phyloP scores from a whole-genome alignment of 176 grass and related monocot species.

The Carex myosuroides region DNA sequence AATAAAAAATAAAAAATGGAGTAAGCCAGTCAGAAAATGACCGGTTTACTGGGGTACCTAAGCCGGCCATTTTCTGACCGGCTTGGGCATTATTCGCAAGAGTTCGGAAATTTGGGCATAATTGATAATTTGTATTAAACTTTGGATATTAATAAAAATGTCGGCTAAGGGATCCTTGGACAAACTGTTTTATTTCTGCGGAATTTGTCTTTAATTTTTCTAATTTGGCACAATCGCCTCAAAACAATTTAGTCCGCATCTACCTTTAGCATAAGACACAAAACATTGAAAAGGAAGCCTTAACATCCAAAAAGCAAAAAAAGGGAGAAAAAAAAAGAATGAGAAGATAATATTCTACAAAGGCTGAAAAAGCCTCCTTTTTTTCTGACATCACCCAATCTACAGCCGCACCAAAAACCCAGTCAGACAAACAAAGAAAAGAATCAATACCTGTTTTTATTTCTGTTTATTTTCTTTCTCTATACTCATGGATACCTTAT shows the following conservation, averaged over 20 bases:
- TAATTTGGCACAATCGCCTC: not conserved
- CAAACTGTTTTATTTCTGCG: not conserved
- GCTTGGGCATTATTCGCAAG: too few relatives aligned
- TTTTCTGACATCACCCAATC: not conserved
- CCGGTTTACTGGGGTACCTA: too few relatives aligned
- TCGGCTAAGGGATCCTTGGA: too few relatives aligned
- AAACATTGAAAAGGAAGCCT: constrained; percentile 5
- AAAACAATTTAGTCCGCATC: not conserved
- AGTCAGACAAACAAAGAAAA: not conserved
- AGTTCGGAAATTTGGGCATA: too few relatives aligned
- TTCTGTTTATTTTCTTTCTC: not conserved
- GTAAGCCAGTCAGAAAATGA: too few relatives aligned
- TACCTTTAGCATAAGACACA: not conserved
- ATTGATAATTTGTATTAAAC: too few relatives aligned
- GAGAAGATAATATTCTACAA: not conserved
- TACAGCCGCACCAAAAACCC: not conserved
- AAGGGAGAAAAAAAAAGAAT: not conserved
- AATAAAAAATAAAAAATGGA: too few relatives aligned
- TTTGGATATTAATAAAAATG: too few relatives aligned
- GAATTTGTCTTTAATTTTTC: not conserved
- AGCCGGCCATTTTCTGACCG: too few relatives aligned
- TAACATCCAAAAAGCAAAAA: constrained; percentile 5
- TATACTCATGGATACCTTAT: not conserved
- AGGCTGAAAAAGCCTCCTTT: not conserved
- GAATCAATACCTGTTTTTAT: constrained; percentile 1